phyloP scores from a whole-genome alignment of 2,329 filamentous ascomycete species.

The Thermoascus crustaceus region DNA sequence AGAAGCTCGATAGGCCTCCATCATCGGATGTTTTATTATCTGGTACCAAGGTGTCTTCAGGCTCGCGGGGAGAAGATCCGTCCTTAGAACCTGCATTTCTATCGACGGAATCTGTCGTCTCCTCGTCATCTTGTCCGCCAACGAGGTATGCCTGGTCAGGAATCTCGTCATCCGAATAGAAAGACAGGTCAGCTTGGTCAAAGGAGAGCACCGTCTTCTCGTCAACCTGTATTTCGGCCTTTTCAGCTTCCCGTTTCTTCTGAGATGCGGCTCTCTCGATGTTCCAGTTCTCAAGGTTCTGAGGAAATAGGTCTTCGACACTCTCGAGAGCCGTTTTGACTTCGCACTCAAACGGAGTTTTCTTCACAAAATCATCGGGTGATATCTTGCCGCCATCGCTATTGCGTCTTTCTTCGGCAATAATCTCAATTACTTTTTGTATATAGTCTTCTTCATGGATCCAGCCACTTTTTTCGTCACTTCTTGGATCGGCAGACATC shows the following conservation, averaged over 20 bases:
- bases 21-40: too few species aligned
- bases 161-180: constrained; percentile 37
- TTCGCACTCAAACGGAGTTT: constrained; percentile 44
- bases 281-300: constrained; percentile 42
- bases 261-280: constrained; percentile 11
- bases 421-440: constrained; percentile 55
- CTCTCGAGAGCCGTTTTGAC: constrained; percentile 76
- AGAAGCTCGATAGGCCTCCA: too few species aligned
- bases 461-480: constrained; percentile 70
- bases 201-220: constrained; percentile 50
- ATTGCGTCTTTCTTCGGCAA: constrained; percentile 53
- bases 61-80: too few species aligned
- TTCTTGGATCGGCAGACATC: constrained; percentile 76
- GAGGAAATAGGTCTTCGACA: constrained; percentile 76
- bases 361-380: constrained; percentile 60
- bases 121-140: constrained; percentile 11
- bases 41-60: too few species aligned
- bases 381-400: constrained; percentile 37
- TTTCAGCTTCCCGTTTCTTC: constrained; percentile 6
- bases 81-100: constrained; percentile 10
- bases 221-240: constrained; percentile 51
- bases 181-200: constrained; percentile 33
- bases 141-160: constrained; percentile 18
- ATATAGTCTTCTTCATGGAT: constrained; percentile 83
- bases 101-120: constrained; percentile 5